Percentiles rank a stretch among this genome's conserved stretches.
Conservation (phyloP, 768 basidiomycete species). For the Pleurotus citrinopileatus region DNA sequence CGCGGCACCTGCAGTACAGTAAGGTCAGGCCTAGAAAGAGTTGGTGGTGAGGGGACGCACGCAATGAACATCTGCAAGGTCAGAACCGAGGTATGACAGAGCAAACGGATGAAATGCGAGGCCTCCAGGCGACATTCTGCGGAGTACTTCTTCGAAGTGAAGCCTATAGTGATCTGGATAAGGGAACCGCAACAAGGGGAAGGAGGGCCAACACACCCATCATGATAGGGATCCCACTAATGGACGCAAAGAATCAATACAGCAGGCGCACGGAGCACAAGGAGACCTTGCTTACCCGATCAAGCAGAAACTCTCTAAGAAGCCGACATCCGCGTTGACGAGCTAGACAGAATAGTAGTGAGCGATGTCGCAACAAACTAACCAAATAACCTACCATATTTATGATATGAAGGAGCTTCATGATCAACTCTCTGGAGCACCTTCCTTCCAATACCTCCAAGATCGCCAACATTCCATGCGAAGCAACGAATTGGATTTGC, state of each 20-base stretch:
- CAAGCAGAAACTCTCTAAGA: slow-evolving; percentile 93
- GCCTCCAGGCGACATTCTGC: slow-evolving; percentile 94
- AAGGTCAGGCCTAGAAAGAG: not conserved
- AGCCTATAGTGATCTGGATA: slow-evolving; percentile 45
- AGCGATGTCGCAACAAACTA: too few relatives aligned
- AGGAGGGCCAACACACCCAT: slow-evolving; percentile 56
- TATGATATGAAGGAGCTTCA: slow-evolving; percentile 84
- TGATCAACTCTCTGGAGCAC: slow-evolving; percentile 80
- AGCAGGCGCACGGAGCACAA: not conserved
- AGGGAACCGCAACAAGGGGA: not conserved
- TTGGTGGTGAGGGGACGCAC: slow-evolving; percentile 45
- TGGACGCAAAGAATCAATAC: not conserved
- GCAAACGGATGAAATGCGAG: slow-evolving; percentile 88
- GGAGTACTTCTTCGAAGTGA: slow-evolving; percentile 92
- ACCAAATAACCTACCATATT: slow-evolving; percentile 61
- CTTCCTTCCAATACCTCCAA: slow-evolving; percentile 90
- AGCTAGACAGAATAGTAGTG: too few relatives aligned
- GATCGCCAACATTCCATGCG: slow-evolving; percentile 94
- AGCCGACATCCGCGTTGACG: slow-evolving; percentile 72
- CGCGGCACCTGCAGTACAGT: slow-evolving; percentile 68
- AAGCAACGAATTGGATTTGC: slow-evolving; percentile 82
- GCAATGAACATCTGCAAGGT: slow-evolving; percentile 99
- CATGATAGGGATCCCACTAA: slow-evolving; percentile 90
- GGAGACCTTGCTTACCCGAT: slow-evolving; percentile 56
- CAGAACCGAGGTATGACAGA: slow-evolving; percentile 90